Evolutionary conservation across 225 moss, liverwort and hornwort genomes (phyloP).

Genomic region (Neckera pumila): DNA sequence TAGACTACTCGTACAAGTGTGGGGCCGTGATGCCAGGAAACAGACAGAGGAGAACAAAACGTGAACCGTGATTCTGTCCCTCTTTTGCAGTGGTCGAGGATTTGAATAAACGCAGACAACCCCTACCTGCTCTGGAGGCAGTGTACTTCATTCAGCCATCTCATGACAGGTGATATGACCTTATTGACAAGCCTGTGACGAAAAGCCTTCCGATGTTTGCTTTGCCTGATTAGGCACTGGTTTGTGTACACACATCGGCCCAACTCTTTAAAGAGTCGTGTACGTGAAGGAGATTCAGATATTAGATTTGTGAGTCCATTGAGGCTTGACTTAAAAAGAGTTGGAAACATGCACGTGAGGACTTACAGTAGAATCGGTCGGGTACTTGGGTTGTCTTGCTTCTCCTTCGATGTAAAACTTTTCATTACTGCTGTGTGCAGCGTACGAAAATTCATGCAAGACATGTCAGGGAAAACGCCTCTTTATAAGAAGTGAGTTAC

Average conservation of each 20-base stretch:
- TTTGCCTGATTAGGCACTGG: not conserved
- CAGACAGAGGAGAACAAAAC: not conserved
- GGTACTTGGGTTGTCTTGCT: not conserved
- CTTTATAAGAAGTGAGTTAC: constrained; percentile 74
- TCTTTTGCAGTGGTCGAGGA: constrained; percentile 76
- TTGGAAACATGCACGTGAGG: not conserved
- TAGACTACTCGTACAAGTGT: not conserved
- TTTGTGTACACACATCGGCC: not conserved
- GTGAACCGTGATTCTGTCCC: not conserved
- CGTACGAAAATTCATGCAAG: constrained; percentile 74
- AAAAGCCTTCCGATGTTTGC: not conserved
- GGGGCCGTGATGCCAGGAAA: not conserved
- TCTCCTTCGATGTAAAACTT: not conserved
- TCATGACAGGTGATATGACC: constrained; percentile 55
- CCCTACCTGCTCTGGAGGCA: constrained; percentile 77
- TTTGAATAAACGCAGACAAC: constrained; percentile 86
- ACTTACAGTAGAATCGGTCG: not conserved
- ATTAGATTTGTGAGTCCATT: not conserved
- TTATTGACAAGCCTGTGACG: not conserved
- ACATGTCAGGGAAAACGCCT: constrained; percentile 75
- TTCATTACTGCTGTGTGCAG: constrained; percentile 29
- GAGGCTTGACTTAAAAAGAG: not conserved
- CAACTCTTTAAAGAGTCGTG: not conserved
- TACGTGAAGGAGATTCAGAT: not conserved
- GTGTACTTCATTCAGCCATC: constrained; percentile 91